Base-by-base conservation (phyloP, 148 eudicot species). In the Nepenthes mirabilis region DNA sequence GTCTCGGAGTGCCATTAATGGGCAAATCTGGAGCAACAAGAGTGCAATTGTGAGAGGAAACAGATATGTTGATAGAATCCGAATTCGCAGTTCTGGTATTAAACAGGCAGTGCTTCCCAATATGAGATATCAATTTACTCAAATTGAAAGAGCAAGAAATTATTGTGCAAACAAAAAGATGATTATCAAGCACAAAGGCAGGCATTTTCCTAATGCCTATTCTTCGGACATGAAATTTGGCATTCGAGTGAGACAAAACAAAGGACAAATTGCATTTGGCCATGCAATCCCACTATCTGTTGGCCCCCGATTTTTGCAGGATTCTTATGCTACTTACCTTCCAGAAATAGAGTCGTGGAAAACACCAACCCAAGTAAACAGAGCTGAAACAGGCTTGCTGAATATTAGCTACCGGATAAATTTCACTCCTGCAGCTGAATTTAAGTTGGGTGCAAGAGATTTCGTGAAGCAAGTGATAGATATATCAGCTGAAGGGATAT, bases 401-500 rank as follows among this genome's bases (percentile, higher is more conserved):
- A 93, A 93, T 72, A 53, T 93, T 33, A 83, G 91, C 69, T 93
- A 83, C 63, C 68, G 66, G 47, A 58, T 93, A 37, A 75, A 51
- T 57, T 64, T 83, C 13, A 48, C 59, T 3, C 58, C 73, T 49
- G 52, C 40, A 55, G 40, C 36, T 43, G 72, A 74, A 49, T 79
- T 81, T 62, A 57, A 68, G 74, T 60, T 81, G 57, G 86, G 83
- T 60, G 66, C 66, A 64, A 74, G 59, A 58, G 11, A 60, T 61
- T 56, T 48, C 40, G 55, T 37, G 34, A 58, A 63, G 9, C 47
- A 61, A 55, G 47, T 61, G 37, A 36, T 82, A 43, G 72, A 73
- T 48, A 75, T 93, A 35, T 86, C 95, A 32, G 88, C 96, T 66
- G 98, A 93, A 73, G 98, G 98, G 55, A 67, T 51, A 12, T 93